Percentiles rank a stretch among this genome's conserved stretches.
Evolutionary conservation across 768 basidiomycete genomes (phyloP).

Genomic region (Gyrodon lividus): DNA sequence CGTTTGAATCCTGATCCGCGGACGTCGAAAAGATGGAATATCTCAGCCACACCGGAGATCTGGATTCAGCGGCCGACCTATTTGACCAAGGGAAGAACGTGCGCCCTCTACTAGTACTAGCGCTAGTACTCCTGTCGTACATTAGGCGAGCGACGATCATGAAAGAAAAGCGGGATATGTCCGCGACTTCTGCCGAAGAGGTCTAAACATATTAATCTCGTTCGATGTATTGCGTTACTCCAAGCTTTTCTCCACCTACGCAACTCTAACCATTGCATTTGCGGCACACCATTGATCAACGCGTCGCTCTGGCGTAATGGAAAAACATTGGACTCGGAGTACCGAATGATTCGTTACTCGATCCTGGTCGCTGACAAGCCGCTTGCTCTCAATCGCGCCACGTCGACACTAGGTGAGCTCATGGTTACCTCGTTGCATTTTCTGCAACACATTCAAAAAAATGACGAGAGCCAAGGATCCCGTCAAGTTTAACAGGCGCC

Average conservation of each 20-base stretch:
- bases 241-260: too few relatives aligned
- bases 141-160: constrained; percentile 27
- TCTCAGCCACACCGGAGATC: too few relatives aligned
- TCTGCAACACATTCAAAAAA: not conserved
- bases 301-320: too few relatives aligned
- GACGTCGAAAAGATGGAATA: constrained; percentile 23
- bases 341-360: too few relatives aligned
- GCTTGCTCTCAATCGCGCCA: not conserved
- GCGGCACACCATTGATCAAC: too few relatives aligned
- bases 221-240: not conserved
- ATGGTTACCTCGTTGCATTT: not conserved
- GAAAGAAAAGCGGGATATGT: not conserved
- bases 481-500: too few relatives aligned
- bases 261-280: too few relatives aligned
- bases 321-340: too few relatives aligned
- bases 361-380: not conserved
- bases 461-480: not conserved
- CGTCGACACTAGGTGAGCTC: not conserved
- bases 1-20: constrained; percentile 22
- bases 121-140: constrained; percentile 8
- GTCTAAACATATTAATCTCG: too few relatives aligned
- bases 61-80: not conserved
- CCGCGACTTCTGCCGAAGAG: not conserved
- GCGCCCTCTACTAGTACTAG: too few relatives aligned
- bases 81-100: not conserved